These are phyloP conservation scores for Avena sativa DNA, from an alignment of 176 grass and related monocot genomes.

Conservation along the genomic window DNA sequence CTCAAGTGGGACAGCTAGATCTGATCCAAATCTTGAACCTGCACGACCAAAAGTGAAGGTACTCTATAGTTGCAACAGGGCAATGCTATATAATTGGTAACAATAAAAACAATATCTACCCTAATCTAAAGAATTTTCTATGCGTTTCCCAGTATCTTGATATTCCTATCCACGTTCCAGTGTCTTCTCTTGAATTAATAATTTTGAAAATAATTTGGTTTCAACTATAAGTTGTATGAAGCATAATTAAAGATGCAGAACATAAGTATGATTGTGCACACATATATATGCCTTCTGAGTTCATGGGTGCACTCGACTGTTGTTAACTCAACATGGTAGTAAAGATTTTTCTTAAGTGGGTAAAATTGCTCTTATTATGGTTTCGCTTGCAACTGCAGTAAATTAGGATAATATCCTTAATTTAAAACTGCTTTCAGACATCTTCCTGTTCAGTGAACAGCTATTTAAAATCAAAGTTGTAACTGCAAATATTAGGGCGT, in stretches of 20 bases:
- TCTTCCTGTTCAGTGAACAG: background rate
- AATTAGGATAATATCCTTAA: background rate
- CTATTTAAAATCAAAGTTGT: background rate
- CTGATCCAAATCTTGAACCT: slow-evolving; percentile 26
- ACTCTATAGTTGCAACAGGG: slow-evolving; percentile 21
- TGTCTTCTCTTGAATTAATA: background rate
- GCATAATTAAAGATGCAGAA: background rate
- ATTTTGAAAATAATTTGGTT: background rate
- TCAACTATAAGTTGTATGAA: background rate
- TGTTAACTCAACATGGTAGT: background rate
- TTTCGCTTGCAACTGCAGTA: background rate
- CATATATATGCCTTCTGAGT: background rate
- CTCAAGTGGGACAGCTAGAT: slow-evolving; percentile 32
- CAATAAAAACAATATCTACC: slow-evolving; percentile 26
- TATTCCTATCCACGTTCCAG: background rate
- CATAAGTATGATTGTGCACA: background rate
- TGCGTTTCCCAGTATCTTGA: slow-evolving; percentile 15
- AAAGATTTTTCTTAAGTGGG: background rate
- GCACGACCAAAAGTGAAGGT: slow-evolving; percentile 27
- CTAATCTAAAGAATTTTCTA: background rate
- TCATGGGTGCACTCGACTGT: background rate
- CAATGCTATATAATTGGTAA: slow-evolving; percentile 32
- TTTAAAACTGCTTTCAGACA: background rate
- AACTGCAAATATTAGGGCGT: background rate
- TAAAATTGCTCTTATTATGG: background rate